Evolutionary conservation across 495 filamentous ascomycete species (phyloP).

Genomic region (Lineolata rhizophorae): DNA sequence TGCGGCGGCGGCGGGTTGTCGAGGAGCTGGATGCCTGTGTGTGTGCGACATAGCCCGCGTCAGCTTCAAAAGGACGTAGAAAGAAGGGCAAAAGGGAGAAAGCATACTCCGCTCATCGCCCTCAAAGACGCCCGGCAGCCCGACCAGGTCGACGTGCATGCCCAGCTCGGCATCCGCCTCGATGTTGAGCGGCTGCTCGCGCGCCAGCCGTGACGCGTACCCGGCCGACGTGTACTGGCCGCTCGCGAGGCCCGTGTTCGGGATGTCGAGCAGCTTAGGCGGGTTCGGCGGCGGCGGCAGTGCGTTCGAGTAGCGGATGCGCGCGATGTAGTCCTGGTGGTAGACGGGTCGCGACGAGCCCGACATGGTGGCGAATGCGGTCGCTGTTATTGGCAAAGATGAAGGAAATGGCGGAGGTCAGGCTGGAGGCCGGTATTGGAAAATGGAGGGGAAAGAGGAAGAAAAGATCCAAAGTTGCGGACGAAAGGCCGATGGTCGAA

Average conservation of each 20-base stretch:
- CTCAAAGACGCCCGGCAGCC: conserved; percentile 82
- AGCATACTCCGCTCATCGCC: conserved; percentile 90
- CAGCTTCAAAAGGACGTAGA: neutral
- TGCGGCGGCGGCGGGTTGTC: conserved; percentile 46
- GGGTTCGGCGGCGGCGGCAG: conserved; percentile 82
- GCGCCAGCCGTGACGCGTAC: conserved; percentile 68
- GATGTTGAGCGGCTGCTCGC: conserved; percentile 85
- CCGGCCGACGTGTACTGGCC: conserved; percentile 67
- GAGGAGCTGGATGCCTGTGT: conserved; percentile 56
- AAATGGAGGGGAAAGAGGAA: no score
- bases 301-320: conserved; percentile 83
- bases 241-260: conserved; percentile 64
- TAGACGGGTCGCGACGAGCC: conserved; percentile 23
- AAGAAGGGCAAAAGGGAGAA: conserved; percentile 5
- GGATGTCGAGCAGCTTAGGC: conserved; percentile 90
- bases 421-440: no score
- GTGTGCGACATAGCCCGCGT: neutral
- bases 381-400: no score
- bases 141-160: conserved; percentile 89
- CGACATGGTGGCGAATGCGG: neutral
- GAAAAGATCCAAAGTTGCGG: no score
- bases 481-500: no score
- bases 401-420: no score
- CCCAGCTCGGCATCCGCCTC: conserved; percentile 95
- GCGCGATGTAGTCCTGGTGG: conserved; percentile 90